Percentiles rank a stretch among this genome's conserved stretches.
These are phyloP conservation scores for Blastocrithidia nonstop DNA, from an alignment of 208 protist species.

Conservation along the genomic window DNA sequence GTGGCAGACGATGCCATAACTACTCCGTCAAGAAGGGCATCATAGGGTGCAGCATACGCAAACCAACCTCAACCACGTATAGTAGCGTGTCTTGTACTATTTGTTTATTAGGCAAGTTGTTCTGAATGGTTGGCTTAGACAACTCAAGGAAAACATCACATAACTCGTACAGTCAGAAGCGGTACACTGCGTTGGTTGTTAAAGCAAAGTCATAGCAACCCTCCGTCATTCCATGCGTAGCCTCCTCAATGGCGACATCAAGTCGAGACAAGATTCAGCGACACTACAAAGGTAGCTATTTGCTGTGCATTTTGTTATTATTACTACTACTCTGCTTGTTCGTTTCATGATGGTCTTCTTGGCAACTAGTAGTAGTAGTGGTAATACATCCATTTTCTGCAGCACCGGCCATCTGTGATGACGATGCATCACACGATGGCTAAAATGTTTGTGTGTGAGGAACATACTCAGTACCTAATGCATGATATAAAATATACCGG, in stretches of 20 bases:
- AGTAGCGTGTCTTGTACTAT: slow-evolving; percentile 86
- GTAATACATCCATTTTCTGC: too few species aligned
- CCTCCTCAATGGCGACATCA: slow-evolving; percentile 52
- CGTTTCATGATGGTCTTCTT: too few species aligned
- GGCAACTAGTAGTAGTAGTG: too few species aligned
- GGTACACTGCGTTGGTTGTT: slow-evolving; percentile 84
- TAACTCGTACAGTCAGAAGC: slow-evolving; percentile 97
- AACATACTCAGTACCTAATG: slow-evolving; percentile 63
- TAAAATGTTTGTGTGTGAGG: slow-evolving; percentile 32
- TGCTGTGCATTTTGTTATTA: slow-evolving; percentile 9
- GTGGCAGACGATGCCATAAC: slow-evolving; percentile 93
- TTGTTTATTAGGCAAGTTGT: slow-evolving; percentile 47
- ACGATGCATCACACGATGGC: slow-evolving; percentile 1
- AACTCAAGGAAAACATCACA: slow-evolving; percentile 97
- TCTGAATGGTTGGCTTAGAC: slow-evolving; percentile 85
- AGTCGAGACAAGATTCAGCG: slow-evolving; percentile 94
- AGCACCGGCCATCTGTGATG: too few species aligned
- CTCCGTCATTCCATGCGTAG: slow-evolving; percentile 52
- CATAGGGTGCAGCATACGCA: slow-evolving; percentile 97
- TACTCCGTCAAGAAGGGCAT: slow-evolving; percentile 99
- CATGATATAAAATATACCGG: slow-evolving; percentile 90
- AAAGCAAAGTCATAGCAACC: slow-evolving; percentile 86
- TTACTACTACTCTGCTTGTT: too few species aligned
- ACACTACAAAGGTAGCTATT: slow-evolving; percentile 77
- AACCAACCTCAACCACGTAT: slow-evolving; percentile 79